These are phyloP conservation scores for Botrytis squamosa DNA, from an alignment of 2,329 filamentous ascomycete genomes.

Conservation along the genomic window DNA sequence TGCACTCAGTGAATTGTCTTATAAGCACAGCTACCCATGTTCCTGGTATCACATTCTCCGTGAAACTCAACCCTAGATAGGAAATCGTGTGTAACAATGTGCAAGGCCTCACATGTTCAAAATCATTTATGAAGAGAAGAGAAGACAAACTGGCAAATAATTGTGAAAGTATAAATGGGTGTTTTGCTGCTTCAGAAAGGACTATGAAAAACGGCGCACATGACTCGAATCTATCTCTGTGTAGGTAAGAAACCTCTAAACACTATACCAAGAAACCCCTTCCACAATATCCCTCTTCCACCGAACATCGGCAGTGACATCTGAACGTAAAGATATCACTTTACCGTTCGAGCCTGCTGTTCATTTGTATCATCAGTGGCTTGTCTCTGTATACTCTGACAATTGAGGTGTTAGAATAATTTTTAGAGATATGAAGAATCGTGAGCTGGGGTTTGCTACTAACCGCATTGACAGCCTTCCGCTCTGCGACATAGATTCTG, in stretches of 20 bases:
- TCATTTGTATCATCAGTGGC: neutral
- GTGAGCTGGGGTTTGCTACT: neutral
- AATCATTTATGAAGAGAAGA: neutral
- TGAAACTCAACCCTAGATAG: neutral
- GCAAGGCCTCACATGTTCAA: neutral
- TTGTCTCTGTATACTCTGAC: neutral
- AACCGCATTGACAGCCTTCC: conserved; percentile 33
- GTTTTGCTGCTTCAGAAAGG: neutral
- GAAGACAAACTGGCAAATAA: neutral
- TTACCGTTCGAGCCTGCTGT: neutral
- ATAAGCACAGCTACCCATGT: neutral
- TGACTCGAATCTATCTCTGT: neutral
- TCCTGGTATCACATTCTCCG: neutral
- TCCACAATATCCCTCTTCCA: neutral
- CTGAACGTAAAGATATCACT: neutral
- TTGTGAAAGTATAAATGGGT: neutral
- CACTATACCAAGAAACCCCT: neutral
- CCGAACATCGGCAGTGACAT: neutral
- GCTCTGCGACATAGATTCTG: conserved; percentile 41
- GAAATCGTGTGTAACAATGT: neutral
- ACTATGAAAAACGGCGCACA: neutral
- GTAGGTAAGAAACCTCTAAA: neutral
- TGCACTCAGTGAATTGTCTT: neutral
- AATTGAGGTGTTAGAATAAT: neutral
- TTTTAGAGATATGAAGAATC: fast-evolving